A percentile compares a stretch with the other conserved stretches of the same genome.
phyloP scores from a whole-genome alignment of 2,329 filamentous ascomycete genomes.

The Alternaria angustiovoidea region DNA sequence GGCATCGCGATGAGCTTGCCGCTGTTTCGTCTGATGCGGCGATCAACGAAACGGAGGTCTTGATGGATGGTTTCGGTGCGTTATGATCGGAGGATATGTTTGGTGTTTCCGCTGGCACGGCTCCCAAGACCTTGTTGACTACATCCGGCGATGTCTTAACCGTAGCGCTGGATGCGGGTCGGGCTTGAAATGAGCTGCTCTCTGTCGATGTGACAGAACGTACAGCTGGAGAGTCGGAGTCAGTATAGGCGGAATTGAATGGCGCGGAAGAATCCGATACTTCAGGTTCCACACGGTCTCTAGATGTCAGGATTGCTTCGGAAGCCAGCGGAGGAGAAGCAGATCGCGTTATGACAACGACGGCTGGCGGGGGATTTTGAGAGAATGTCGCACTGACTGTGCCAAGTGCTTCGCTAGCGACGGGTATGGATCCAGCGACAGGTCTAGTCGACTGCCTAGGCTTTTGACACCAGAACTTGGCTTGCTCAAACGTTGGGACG shows the following conservation, averaged over 20 bases:
- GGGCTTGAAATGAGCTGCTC: not conserved
- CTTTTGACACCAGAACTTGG: slow-evolving; percentile 1
- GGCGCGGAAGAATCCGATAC: not conserved
- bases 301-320: not conserved
- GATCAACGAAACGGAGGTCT: not conserved
- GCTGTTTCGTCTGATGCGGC: not conserved
- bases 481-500: slow-evolving; percentile 2
- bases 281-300: not conserved
- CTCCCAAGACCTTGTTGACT: not conserved
- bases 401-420: not conserved
- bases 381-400: not conserved
- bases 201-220: not conserved
- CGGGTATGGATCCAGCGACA: not conserved
- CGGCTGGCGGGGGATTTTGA: not conserved
- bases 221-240: not conserved
- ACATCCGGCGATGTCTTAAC: not conserved
- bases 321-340: not conserved
- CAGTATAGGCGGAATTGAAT: not conserved
- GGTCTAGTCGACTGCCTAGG: not conserved
- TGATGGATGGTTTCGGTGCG: not conserved
- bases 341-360: not conserved
- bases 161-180: not conserved
- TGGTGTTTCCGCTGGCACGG: not conserved
- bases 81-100: not conserved
- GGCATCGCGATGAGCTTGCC: not conserved